A percentile compares a stretch with the other conserved stretches of the same genome.
phyloP scores from a whole-genome alignment of 345 rosid species.

The Pugionium dolabratum region DNA sequence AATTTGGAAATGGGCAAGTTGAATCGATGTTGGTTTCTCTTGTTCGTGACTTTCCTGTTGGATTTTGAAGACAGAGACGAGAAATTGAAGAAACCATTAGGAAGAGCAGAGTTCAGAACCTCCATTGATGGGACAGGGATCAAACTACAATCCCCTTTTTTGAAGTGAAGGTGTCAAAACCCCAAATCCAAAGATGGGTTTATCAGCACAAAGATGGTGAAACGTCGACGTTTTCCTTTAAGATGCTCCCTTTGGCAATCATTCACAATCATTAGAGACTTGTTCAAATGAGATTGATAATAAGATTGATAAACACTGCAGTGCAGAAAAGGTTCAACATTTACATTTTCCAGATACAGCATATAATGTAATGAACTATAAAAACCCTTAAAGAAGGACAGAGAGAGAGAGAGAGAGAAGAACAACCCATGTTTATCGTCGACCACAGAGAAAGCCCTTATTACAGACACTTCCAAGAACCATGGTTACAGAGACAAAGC shows the following conservation, averaged over 20 bases:
- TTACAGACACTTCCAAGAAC: conserved; percentile 34
- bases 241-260: no score
- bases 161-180: conserved; percentile 17
- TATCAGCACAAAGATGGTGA: background rate
- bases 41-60: conserved; percentile 26
- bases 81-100: conserved; percentile 28
- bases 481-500: conserved; percentile 26
- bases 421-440: conserved; percentile 27
- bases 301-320: no score
- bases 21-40: conserved; percentile 31
- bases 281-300: no score
- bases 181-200: conserved; percentile 19
- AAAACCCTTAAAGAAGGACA: conserved; percentile 17
- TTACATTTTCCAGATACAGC: conserved; percentile 33
- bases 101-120: conserved; percentile 40
- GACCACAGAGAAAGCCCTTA: conserved; percentile 26
- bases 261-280: no score
- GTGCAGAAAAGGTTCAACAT: conserved; percentile 1
- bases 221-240: conserved; percentile 19
- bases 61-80: conserved; percentile 46
- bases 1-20: conserved; percentile 37
- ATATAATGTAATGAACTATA: conserved; percentile 14
- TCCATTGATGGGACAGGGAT: conserved; percentile 45
- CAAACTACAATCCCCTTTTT: background rate
- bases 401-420: conserved; percentile 6